Conservation (phyloP, 1,139 yeast genomes). For the Nakaseomyces sp. region DNA sequence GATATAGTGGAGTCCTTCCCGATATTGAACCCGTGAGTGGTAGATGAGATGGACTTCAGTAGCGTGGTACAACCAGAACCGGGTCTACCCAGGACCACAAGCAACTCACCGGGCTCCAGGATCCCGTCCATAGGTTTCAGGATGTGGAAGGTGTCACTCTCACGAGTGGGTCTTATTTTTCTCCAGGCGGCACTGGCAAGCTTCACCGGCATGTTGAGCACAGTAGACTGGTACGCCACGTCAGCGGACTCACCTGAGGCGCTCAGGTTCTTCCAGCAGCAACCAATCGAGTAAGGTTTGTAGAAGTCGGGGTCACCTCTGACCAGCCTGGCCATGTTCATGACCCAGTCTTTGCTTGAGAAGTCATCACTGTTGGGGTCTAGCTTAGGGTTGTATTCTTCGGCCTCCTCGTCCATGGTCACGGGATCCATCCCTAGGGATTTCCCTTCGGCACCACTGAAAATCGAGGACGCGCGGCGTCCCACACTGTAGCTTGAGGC, state of each 20-base stretch:
- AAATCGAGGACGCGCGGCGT: slow-evolving; percentile 5
- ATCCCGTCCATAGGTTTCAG: slow-evolving; percentile 60
- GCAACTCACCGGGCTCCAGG: slow-evolving; percentile 60
- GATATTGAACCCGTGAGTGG: slow-evolving; percentile 63
- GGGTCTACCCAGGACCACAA: slow-evolving; percentile 74
- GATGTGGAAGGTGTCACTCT: slow-evolving; percentile 40
- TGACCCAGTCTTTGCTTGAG: slow-evolving; percentile 61
- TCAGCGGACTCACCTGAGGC: slow-evolving; percentile 73
- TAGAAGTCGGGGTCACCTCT: slow-evolving; percentile 55
- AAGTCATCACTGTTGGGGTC: slow-evolving; percentile 53
- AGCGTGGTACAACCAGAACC: slow-evolving; percentile 82
- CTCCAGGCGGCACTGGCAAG: slow-evolving; percentile 14
- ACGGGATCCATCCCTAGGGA: slow-evolving; percentile 19
- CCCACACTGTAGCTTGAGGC: neutral
- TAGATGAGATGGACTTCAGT: slow-evolving; percentile 58
- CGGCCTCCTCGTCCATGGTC: slow-evolving; percentile 14
- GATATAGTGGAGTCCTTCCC: slow-evolving; percentile 42
- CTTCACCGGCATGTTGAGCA: slow-evolving; percentile 41
- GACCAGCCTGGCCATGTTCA: slow-evolving; percentile 51
- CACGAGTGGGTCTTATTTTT: slow-evolving; percentile 22
- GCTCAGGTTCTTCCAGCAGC: slow-evolving; percentile 57
- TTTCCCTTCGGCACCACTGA: slow-evolving; percentile 5
- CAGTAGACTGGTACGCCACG: slow-evolving; percentile 71
- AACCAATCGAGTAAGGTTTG: slow-evolving; percentile 56
- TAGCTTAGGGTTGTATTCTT: slow-evolving; percentile 36